phyloP scores from a whole-genome alignment of 257 asterid genomes.

The Nicotiana obtusifolia region DNA sequence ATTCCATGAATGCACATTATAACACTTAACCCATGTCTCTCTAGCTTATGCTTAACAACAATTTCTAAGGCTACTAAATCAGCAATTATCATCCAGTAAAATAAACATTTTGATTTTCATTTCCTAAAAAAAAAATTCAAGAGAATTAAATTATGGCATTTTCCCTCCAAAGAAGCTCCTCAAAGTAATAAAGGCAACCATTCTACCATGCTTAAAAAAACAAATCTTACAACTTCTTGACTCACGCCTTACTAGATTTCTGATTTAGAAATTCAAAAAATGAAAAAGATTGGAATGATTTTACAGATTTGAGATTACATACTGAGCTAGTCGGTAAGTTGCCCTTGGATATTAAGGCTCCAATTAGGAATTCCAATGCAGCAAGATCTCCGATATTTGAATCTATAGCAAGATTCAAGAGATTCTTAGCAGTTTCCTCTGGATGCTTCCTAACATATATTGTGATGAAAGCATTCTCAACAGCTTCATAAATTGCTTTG shows the following conservation, averaged over 20 bases:
- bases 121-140: neutral
- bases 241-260: neutral
- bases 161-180: neutral
- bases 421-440: slow-evolving; percentile 85
- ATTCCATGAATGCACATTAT: neutral
- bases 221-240: neutral
- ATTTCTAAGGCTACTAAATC: neutral
- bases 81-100: neutral
- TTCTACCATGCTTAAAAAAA: neutral
- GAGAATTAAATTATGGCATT: neutral
- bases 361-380: slow-evolving; percentile 74
- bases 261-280: neutral
- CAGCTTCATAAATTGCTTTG: slow-evolving; percentile 91
- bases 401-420: slow-evolving; percentile 72
- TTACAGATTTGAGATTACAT: slow-evolving; percentile 16
- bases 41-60: neutral
- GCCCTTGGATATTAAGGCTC: slow-evolving; percentile 83
- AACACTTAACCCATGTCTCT: neutral
- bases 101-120: neutral
- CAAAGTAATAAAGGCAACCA: neutral
- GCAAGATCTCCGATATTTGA: slow-evolving; percentile 98
- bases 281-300: neutral
- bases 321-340: slow-evolving; percentile 75
- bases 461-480: slow-evolving; percentile 88
- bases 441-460: slow-evolving; percentile 72